These are phyloP conservation scores for Plasmodium vinckei DNA, from an alignment of 169 alveolate species.

Conservation along the genomic window DNA sequence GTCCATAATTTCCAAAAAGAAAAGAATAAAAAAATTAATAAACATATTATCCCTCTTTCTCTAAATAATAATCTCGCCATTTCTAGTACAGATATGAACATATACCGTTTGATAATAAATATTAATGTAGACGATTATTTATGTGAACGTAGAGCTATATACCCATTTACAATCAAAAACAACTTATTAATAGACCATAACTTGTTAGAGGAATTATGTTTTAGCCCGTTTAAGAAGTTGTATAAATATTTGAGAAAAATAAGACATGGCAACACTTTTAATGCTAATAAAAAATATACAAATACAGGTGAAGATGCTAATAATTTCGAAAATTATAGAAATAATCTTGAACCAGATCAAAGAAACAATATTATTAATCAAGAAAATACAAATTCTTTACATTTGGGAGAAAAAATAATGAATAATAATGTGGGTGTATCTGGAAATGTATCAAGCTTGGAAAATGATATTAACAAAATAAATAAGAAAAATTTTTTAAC, in stretches of 20 bases:
- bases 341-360: no score
- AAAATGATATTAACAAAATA: neutral
- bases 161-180: conserved; percentile 36
- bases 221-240: conserved; percentile 70
- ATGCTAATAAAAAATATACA: no score
- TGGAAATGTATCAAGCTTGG: neutral
- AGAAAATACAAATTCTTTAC: neutral
- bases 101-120: conserved; percentile 53
- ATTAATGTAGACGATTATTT: conserved; percentile 67
- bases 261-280: neutral
- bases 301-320: neutral
- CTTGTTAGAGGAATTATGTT: conserved; percentile 62
- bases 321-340: neutral
- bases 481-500: neutral
- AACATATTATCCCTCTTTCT: conserved; percentile 33
- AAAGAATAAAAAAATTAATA: conserved; percentile 45
- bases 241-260: conserved; percentile 57
- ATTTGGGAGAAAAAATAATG: neutral
- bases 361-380: no score
- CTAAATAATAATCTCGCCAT: conserved; percentile 51
- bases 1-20: conserved; percentile 75
- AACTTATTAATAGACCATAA: conserved; percentile 21
- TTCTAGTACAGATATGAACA: conserved; percentile 9
- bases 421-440: neutral
- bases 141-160: conserved; percentile 66